These are phyloP conservation scores for Sonneratia caseolaris DNA, from an alignment of 345 rosid genomes.

Conservation along the genomic window DNA sequence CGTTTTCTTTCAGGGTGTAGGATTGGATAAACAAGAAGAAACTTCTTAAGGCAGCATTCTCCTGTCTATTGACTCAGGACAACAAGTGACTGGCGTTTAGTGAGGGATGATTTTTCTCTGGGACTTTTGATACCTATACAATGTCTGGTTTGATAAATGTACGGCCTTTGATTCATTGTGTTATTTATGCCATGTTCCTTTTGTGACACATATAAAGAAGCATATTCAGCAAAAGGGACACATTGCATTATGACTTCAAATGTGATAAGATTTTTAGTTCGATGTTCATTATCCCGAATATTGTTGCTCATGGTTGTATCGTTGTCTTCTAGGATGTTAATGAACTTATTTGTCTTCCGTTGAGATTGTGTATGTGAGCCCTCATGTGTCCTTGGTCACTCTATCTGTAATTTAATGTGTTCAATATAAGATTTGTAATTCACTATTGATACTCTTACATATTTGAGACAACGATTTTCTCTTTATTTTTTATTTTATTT, in stretches of 20 bases:
- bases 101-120: conserved; percentile 54
- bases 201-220: too few relatives aligned
- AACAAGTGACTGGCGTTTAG: conserved; percentile 23
- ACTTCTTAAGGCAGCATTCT: conserved; percentile 15
- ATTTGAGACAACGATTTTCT: not conserved
- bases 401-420: not conserved
- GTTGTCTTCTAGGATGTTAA: not conserved
- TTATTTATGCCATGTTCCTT: not conserved
- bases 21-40: conserved; percentile 8
- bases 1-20: not conserved
- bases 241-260: not conserved
- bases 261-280: not conserved
- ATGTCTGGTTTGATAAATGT: conserved; percentile 98
- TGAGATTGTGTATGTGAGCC: not conserved
- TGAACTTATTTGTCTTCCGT: not conserved
- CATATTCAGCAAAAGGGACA: too few relatives aligned
- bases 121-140: conserved; percentile 40
- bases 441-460: not conserved
- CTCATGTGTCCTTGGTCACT: not conserved
- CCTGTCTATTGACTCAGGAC: conserved; percentile 28
- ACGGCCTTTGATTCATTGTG: conserved; percentile 13
- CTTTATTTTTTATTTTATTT: conserved; percentile 1
- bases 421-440: not conserved
- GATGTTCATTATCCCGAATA: not conserved
- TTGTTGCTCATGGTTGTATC: not conserved